Conservation (phyloP, 139 green algal species). For the Chlamydomonas schloesseri region DNA sequence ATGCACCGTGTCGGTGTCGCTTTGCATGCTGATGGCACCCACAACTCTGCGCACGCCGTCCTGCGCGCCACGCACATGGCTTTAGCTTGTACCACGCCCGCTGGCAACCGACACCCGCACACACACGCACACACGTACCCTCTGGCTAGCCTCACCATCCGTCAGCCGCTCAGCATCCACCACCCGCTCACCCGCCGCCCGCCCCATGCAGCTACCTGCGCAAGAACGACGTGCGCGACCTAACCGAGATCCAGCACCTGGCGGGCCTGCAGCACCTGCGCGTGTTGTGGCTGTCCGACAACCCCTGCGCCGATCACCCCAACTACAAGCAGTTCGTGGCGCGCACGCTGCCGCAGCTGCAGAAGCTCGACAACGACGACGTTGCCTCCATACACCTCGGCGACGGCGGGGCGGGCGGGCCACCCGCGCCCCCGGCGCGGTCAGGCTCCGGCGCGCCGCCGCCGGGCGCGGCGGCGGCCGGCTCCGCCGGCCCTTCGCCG, state of each 20-base stretch:
- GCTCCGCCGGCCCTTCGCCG: neutral
- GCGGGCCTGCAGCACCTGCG: constrained; percentile 44
- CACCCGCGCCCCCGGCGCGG: too few species aligned
- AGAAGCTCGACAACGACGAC: constrained; percentile 74
- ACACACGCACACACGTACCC: too few species aligned
- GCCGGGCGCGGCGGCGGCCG: neutral
- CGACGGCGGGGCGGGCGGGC: neutral
- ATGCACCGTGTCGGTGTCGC: too few species aligned
- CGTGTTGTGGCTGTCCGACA: constrained; percentile 79
- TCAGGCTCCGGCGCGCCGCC: neutral
- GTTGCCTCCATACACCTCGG: constrained; percentile 27
- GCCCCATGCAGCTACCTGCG: constrained; percentile 69
- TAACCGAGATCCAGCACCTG: constrained; percentile 69
- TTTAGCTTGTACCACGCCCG: too few species aligned
- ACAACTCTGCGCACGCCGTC: too few species aligned
- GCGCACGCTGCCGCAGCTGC: constrained; percentile 44
- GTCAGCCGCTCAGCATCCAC: too few species aligned
- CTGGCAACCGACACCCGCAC: too few species aligned
- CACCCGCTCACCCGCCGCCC: too few species aligned
- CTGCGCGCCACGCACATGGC: too few species aligned
- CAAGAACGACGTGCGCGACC: constrained; percentile 74
- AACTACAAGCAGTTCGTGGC: constrained; percentile 60
- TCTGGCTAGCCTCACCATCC: too few species aligned
- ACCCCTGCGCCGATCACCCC: constrained; percentile 69
- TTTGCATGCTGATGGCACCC: too few species aligned